phyloP scores from a whole-genome alignment of 768 basidiomycete genomes.

The Rubroboletus pulcherrimus region DNA sequence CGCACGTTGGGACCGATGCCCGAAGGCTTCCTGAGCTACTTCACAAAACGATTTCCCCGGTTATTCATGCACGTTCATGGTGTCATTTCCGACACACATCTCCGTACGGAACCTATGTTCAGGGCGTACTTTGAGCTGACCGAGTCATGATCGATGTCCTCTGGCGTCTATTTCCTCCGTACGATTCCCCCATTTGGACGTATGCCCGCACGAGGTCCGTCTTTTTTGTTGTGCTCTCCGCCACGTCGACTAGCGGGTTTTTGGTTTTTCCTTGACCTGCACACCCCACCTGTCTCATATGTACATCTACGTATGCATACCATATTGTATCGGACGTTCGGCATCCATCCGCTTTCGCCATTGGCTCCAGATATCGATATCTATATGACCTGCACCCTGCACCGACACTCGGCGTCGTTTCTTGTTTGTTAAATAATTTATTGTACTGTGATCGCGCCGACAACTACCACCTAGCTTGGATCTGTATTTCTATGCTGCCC shows the following conservation, averaged over 20 bases:
- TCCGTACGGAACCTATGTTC: conserved; percentile 88
- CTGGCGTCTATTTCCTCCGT: neutral
- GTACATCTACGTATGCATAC: conserved; percentile 14
- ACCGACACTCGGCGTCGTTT: neutral
- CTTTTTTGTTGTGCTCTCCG: neutral
- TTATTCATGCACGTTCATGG: conserved; percentile 90
- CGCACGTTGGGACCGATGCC: conserved; percentile 88
- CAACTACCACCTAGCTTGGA: neutral
- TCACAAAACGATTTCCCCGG: conserved; percentile 87
- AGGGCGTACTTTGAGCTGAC: conserved; percentile 79
- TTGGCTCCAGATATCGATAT: conserved; percentile 7
- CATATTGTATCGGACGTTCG: conserved; percentile 3
- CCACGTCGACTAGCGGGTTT: neutral
- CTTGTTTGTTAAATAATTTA: conserved; percentile 16
- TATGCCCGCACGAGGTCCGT: neutral
- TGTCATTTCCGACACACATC: conserved; percentile 69
- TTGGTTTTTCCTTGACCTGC: neutral
- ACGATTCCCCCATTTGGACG: neutral
- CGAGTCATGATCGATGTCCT: conserved; percentile 34
- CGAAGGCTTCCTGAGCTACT: conserved; percentile 88
- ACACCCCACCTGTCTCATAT: neutral
- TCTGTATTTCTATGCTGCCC: conserved; percentile 21
- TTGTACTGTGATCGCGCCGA: conserved; percentile 6
- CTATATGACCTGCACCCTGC: neutral
- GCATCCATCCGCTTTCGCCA: neutral